Conservation (phyloP, 2,329 filamentous ascomycete genomes). For the Xylariaceae sp. region DNA sequence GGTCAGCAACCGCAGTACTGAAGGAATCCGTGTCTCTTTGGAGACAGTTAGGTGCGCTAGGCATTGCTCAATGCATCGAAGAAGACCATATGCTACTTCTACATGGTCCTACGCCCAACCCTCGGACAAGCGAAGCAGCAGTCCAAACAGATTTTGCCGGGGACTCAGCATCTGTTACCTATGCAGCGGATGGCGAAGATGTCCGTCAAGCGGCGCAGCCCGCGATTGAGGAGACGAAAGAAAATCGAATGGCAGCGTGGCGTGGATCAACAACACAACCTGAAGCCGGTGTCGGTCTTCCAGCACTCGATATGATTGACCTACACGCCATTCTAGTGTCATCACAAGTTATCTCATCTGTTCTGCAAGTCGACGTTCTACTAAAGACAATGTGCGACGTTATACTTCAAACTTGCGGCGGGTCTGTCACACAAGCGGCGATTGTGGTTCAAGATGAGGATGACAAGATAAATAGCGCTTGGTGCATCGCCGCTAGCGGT, state of each 20-base stretch:
- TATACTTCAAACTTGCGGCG: conserved; percentile 77
- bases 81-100: conserved; percentile 72
- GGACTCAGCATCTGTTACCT: conserved; percentile 60
- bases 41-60: conserved; percentile 70
- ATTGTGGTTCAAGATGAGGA: conserved; percentile 76
- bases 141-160: conserved; percentile 75
- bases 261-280: conserved; percentile 64
- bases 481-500: conserved; percentile 77
- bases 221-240: conserved; percentile 56
- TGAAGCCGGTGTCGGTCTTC: conserved; percentile 67
- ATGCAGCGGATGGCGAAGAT: conserved; percentile 52
- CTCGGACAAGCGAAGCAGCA: conserved; percentile 64
- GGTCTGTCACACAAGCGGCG: conserved; percentile 71
- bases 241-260: conserved; percentile 68
- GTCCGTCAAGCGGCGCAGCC: conserved; percentile 50
- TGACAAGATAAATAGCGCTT: conserved; percentile 55
- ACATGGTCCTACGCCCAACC: conserved; percentile 63
- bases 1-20: conserved; percentile 72
- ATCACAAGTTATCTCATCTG: conserved; percentile 80
- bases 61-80: conserved; percentile 71
- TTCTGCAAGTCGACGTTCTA: conserved; percentile 75
- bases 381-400: conserved; percentile 83
- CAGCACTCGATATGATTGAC: conserved; percentile 83
- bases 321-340: conserved; percentile 78
- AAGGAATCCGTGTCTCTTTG: conserved; percentile 72